A percentile compares a stretch with the other conserved stretches of the same genome.
phyloP scores from a whole-genome alignment of 495 filamentous ascomycete species.

The Aspergillus nidulans region DNA sequence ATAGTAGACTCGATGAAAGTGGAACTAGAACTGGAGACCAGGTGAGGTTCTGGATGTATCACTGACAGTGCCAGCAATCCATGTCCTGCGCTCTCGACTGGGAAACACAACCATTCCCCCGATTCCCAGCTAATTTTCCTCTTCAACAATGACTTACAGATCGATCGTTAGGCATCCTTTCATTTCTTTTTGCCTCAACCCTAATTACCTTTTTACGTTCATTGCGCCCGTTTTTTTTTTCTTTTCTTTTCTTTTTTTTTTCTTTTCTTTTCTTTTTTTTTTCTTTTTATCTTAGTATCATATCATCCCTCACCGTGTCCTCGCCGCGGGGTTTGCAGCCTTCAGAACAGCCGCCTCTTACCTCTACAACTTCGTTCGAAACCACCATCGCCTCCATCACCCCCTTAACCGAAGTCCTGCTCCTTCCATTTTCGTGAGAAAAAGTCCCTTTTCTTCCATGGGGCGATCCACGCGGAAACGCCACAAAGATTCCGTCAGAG shows the following conservation, averaged over 20 bases:
- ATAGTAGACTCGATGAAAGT: conserved; percentile 5
- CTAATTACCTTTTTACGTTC: conserved; percentile 2
- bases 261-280: conserved; percentile 1
- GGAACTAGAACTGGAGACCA: conserved; percentile 11
- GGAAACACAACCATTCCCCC: conserved; percentile 18
- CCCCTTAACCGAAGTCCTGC: neutral
- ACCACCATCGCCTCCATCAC: neutral
- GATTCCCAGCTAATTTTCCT: neutral
- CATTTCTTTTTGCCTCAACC: neutral
- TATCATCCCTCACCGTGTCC: neutral
- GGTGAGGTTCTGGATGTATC: conserved; percentile 29
- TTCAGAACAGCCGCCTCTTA: neutral
- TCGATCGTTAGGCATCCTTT: conserved; percentile 11
- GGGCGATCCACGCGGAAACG: conserved; percentile 20
- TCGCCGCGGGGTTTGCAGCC: neutral
- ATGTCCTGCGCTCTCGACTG: conserved; percentile 11
- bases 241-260: conserved; percentile 5
- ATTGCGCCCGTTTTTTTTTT: conserved; percentile 1
- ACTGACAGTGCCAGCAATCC: conserved; percentile 5
- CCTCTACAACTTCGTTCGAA: neutral
- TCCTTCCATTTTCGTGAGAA: conserved; percentile 1
- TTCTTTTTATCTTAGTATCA: too few relatives aligned
- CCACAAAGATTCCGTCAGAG: conserved; percentile 21
- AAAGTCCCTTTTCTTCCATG: conserved; percentile 8
- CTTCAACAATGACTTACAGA: conserved; percentile 19